These are phyloP conservation scores for Trypethelium eluteriae DNA, from an alignment of 495 filamentous ascomycete species.

Conservation along the genomic window DNA sequence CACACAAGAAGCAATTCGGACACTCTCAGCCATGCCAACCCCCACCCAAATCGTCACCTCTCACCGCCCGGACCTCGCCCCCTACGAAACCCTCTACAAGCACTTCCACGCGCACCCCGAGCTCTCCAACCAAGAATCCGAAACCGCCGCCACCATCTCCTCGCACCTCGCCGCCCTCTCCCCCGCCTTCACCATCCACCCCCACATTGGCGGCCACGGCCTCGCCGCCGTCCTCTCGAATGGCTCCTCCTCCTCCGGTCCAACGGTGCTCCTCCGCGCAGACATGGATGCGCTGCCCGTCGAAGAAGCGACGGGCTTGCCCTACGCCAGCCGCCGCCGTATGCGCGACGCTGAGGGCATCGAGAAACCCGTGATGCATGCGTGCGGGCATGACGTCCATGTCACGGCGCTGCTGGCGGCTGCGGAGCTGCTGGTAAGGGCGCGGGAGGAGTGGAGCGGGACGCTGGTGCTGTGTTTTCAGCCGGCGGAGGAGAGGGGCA, in stretches of 20 bases:
- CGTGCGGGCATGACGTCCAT: constrained; percentile 62
- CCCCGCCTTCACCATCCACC: constrained; percentile 40
- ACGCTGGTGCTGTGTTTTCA: constrained; percentile 55
- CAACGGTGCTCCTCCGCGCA: constrained; percentile 49
- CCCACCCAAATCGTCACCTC: constrained; percentile 20
- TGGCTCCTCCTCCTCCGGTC: constrained; percentile 37
- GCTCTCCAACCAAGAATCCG: constrained; percentile 47
- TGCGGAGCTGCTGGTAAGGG: constrained; percentile 39
- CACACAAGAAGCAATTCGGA: too few species aligned
- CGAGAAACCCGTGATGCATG: constrained; percentile 54
- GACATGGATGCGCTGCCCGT: constrained; percentile 59
- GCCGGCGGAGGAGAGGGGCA: constrained; percentile 51
- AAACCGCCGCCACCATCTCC: constrained; percentile 41
- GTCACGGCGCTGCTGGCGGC: constrained; percentile 46
- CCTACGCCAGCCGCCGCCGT: constrained; percentile 45
- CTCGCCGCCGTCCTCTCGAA: constrained; percentile 50
- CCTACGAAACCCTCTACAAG: constrained; percentile 50
- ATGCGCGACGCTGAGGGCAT: constrained; percentile 40
- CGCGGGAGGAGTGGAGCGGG: constrained; percentile 45
- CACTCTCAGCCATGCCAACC: constrained; percentile 16
- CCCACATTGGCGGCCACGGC: constrained; percentile 51
- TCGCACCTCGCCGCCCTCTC: constrained; percentile 31
- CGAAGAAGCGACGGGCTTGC: constrained; percentile 47
- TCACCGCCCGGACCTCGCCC: constrained; percentile 29
- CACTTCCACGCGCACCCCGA: constrained; percentile 51